Conservation (phyloP, 164 flowering plant species). For the Umbellularia californica region DNA sequence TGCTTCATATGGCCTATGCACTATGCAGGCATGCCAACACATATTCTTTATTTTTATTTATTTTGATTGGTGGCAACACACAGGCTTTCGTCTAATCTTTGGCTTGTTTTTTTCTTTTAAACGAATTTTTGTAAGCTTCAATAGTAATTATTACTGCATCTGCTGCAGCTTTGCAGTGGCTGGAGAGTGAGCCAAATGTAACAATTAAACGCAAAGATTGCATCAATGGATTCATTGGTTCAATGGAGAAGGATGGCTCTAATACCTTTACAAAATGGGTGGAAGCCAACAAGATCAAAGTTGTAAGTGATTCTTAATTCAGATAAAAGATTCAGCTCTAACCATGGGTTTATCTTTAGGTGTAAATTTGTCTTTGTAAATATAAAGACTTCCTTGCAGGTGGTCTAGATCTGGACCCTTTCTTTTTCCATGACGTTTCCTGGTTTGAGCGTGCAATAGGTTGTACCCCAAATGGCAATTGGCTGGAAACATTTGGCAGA, state of each 20-base stretch:
- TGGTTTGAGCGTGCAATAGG: background rate
- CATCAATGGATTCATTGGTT: conserved; percentile 79
- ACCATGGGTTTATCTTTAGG: background rate
- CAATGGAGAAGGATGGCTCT: conserved; percentile 75
- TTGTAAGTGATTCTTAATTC: conserved; percentile 36
- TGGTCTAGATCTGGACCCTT: background rate
- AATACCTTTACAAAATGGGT: conserved; percentile 82
- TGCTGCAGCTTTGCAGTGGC: conserved; percentile 55
- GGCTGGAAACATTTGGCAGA: background rate
- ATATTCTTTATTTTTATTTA: background rate
- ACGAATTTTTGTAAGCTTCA: background rate
- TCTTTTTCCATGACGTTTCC: background rate
- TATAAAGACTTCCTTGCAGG: background rate
- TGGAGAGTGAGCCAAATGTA: conserved; percentile 69
- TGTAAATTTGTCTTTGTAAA: background rate
- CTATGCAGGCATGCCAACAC: background rate
- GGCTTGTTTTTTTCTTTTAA: background rate
- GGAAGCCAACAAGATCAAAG: conserved; percentile 54
- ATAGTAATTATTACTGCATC: background rate
- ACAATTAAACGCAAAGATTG: conserved; percentile 74
- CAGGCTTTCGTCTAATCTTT: background rate
- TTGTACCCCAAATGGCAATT: background rate
- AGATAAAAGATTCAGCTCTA: background rate
- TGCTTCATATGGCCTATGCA: background rate
- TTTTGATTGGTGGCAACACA: too few species aligned